Evolutionary conservation across 768 basidiomycete genomes (phyloP).

Genomic region (Suillus variegatus): DNA sequence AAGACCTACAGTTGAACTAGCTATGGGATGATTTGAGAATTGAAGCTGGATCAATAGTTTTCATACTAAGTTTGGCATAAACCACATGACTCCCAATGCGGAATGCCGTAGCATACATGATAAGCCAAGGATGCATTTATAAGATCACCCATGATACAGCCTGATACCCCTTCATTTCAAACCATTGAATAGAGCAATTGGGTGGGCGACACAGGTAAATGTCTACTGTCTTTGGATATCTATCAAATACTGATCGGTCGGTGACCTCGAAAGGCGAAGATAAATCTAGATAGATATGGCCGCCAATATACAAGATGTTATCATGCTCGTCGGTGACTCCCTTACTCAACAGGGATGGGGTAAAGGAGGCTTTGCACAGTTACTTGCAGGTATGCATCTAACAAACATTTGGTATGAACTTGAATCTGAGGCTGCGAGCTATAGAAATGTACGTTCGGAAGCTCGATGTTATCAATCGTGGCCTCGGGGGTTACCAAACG

Average conservation of each 20-base stretch:
- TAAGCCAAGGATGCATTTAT: constrained; percentile 11
- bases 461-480: constrained; percentile 86
- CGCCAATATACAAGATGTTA: constrained; percentile 57
- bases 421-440: constrained; percentile 4
- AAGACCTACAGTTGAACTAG: too few species aligned
- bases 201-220: not conserved
- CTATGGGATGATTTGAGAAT: not conserved
- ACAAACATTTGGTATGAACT: not conserved
- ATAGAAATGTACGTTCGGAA: constrained; percentile 77
- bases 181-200: not conserved
- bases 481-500: constrained; percentile 83
- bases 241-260: not conserved
- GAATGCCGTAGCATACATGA: not conserved
- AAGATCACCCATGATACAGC: not conserved
- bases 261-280: not conserved
- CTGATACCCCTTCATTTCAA: constrained; percentile 3
- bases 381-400: constrained; percentile 45
- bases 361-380: constrained; percentile 63
- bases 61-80: not conserved
- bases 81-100: constrained; percentile 9
- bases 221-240: not conserved
- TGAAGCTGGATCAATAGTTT: not conserved
- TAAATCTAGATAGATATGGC: constrained; percentile 43
- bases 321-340: constrained; percentile 83
- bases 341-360: constrained; percentile 74